These are phyloP conservation scores for Monosporozyma aquatica DNA, from an alignment of 805 yeast genomes.

Conservation along the genomic window DNA sequence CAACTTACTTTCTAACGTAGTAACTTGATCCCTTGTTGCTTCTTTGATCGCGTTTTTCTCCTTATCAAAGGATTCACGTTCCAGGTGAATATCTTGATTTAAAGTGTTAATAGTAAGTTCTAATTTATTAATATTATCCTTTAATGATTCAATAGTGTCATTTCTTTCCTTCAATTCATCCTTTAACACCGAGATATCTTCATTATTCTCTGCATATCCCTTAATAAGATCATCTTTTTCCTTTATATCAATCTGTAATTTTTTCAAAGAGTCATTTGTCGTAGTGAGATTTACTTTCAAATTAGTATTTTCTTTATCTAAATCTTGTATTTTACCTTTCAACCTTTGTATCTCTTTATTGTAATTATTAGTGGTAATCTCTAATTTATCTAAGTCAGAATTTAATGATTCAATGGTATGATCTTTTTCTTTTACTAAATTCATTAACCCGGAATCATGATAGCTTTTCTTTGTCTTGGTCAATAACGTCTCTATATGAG, in stretches of 20 bases:
- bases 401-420: conserved; percentile 45
- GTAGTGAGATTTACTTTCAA: background rate
- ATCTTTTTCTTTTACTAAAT: conserved; percentile 35
- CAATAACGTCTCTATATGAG: conserved; percentile 5
- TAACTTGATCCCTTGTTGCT: conserved; percentile 38
- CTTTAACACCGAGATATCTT: background rate
- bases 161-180: conserved; percentile 13
- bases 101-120: conserved; percentile 3
- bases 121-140: conserved; percentile 13
- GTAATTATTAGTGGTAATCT: background rate
- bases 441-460: conserved; percentile 16
- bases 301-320: conserved; percentile 9
- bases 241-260: conserved; percentile 21
- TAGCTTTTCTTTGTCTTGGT: conserved; percentile 2
- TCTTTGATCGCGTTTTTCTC: conserved; percentile 22
- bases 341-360: conserved; percentile 2
- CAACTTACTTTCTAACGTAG: conserved; percentile 55
- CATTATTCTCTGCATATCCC: conserved; percentile 12
- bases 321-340: conserved; percentile 7
- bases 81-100: background rate
- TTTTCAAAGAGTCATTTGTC: conserved; percentile 7
- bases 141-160: conserved; percentile 1
- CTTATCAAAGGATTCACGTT: conserved; percentile 13
- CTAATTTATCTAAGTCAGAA: conserved; percentile 6
- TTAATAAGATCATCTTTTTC: conserved; percentile 22